A percentile compares a stretch with the other conserved stretches of the same genome.
These are phyloP conservation scores for Ogataea nitratoaversa DNA, from an alignment of 805 yeast genomes.

Conservation along the genomic window DNA sequence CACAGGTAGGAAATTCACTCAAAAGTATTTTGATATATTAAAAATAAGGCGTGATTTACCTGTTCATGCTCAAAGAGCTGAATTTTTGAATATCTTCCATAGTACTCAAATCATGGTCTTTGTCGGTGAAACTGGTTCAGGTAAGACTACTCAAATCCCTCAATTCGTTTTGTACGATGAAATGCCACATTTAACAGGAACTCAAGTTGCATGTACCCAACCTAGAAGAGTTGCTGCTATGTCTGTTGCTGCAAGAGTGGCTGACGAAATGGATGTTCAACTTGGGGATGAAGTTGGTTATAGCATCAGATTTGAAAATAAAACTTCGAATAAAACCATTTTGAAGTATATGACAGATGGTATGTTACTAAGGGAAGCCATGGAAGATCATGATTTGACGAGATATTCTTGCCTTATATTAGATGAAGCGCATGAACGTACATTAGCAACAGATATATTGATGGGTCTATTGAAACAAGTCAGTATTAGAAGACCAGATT, in stretches of 20 bases:
- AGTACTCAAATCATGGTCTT: conserved; percentile 91
- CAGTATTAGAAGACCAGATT: conserved; percentile 72
- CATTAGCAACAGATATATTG: conserved; percentile 90
- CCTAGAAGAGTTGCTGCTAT: conserved; percentile 99
- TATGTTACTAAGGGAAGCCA: conserved; percentile 94
- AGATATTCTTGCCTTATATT: conserved; percentile 86
- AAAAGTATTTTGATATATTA: conserved; percentile 73
- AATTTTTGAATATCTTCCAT: conserved; percentile 81
- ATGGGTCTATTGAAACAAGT: conserved; percentile 93
- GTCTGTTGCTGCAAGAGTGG: conserved; percentile 97
- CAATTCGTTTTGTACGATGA: conserved; percentile 93
- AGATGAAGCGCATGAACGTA: conserved; percentile 98
- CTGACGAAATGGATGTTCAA: conserved; percentile 93
- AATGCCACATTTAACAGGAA: conserved; percentile 79
- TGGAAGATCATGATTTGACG: conserved; percentile 84
- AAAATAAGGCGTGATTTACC: conserved; percentile 82
- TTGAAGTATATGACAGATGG: conserved; percentile 98
- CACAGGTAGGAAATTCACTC: conserved; percentile 59
- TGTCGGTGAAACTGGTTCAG: conserved; percentile 99
- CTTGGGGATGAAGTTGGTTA: conserved; percentile 96
- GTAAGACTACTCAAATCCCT: conserved; percentile 97
- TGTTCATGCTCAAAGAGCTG: conserved; percentile 88
- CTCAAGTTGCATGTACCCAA: conserved; percentile 91
- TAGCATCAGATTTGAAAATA: conserved; percentile 89
- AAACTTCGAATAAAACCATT: conserved; percentile 72